A percentile compares a stretch with the other conserved stretches of the same genome.
Conservation (phyloP, 192 early-diverging fungal species). For the Oehlia diaphana region DNA sequence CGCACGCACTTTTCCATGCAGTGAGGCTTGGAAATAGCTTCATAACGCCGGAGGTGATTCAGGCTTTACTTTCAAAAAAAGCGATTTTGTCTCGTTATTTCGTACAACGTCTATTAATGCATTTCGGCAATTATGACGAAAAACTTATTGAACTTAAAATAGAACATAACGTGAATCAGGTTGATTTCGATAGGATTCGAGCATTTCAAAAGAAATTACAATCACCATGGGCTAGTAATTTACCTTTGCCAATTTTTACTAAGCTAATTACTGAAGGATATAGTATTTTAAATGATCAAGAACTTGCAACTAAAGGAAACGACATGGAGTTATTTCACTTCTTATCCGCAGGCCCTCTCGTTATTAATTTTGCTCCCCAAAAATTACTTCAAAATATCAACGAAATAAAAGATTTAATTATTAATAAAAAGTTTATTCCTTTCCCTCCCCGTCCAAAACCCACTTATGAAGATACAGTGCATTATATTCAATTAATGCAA, state of each 20-base stretch:
- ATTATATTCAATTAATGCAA: neutral
- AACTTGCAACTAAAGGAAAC: conserved; percentile 10
- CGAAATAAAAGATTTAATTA: conserved; percentile 4
- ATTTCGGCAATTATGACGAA: conserved; percentile 7
- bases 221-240: neutral
- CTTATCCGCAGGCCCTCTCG: neutral
- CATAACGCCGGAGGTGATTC: neutral
- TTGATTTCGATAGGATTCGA: neutral
- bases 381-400: neutral
- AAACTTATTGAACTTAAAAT: neutral
- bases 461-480: neutral
- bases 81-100: neutral
- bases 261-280: neutral
- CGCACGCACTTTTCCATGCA: conserved; percentile 10
- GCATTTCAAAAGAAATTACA: neutral
- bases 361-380: neutral
- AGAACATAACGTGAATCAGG: neutral
- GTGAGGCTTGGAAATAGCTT: neutral
- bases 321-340: conserved; percentile 24
- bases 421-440: neutral
- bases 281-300: neutral
- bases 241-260: neutral
- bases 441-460: conserved; percentile 21
- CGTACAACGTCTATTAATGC: conserved; percentile 6
- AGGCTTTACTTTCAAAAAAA: neutral